Conservation (phyloP, 169 alveolate species). For the Fabrea salina region DNA sequence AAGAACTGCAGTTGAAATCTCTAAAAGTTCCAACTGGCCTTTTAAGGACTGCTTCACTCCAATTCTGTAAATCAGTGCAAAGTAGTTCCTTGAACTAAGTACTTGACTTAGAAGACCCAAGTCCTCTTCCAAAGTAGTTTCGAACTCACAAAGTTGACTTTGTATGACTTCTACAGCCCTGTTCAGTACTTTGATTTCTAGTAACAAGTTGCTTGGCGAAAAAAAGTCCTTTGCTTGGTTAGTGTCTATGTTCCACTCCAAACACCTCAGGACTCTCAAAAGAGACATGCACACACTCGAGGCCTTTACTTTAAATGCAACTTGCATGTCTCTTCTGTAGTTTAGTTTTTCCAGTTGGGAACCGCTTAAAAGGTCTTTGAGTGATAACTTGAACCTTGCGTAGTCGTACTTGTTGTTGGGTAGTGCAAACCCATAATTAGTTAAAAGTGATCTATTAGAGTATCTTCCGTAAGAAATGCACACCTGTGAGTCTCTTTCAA, state of each 20-base stretch:
- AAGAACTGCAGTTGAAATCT: neutral
- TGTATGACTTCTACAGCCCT: neutral
- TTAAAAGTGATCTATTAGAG: neutral
- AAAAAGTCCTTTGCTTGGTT: neutral
- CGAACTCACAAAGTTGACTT: neutral
- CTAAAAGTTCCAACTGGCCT: neutral
- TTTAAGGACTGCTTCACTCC: neutral
- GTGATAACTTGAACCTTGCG: neutral
- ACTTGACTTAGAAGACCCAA: neutral
- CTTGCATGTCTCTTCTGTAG: neutral
- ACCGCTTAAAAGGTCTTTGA: neutral
- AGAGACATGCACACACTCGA: neutral
- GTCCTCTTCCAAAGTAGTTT: slow-evolving; percentile 5
- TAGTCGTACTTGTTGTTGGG: neutral
- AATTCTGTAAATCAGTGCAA: slow-evolving; percentile 7
- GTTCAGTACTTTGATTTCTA: neutral
- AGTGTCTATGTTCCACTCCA: neutral
- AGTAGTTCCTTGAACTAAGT: neutral
- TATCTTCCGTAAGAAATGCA: slow-evolving; percentile 12
- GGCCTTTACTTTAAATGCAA: neutral
- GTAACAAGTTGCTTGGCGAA: neutral
- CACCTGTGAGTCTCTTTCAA: slow-evolving; percentile 15
- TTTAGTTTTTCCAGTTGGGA: neutral
- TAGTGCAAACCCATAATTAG: slow-evolving; percentile 19
- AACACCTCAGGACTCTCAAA: neutral